These are phyloP conservation scores for Beauveria medogensis DNA, from an alignment of 2,329 filamentous ascomycete species.

Conservation along the genomic window DNA sequence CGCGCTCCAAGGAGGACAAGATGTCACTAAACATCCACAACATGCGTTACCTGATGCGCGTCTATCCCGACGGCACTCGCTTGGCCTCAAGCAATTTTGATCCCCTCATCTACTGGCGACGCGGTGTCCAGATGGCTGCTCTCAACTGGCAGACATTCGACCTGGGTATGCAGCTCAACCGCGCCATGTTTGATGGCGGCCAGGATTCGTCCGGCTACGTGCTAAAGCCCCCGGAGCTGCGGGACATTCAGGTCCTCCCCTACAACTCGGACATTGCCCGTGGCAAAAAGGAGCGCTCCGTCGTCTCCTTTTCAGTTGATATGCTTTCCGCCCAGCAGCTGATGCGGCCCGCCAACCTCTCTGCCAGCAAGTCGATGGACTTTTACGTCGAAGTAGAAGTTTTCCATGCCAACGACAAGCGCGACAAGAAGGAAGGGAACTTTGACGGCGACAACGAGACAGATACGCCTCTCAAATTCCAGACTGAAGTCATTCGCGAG, in stretches of 20 bases:
- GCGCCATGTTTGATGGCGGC: slow-evolving; percentile 92
- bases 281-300: slow-evolving; percentile 67
- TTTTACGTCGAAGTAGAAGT: slow-evolving; percentile 94
- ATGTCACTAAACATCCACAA: slow-evolving; percentile 81
- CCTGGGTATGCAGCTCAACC: slow-evolving; percentile 89
- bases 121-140: slow-evolving; percentile 94
- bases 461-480: slow-evolving; percentile 62
- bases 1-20: slow-evolving; percentile 67
- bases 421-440: slow-evolving; percentile 72
- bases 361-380: slow-evolving; percentile 69
- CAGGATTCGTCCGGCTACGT: slow-evolving; percentile 86
- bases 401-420: slow-evolving; percentile 87
- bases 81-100: slow-evolving; percentile 91
- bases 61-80: slow-evolving; percentile 79
- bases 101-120: slow-evolving; percentile 85
- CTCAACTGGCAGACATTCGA: slow-evolving; percentile 99
- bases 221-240: slow-evolving; percentile 80
- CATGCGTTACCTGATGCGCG: slow-evolving; percentile 81
- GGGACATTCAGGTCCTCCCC: slow-evolving; percentile 57
- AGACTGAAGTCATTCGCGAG: slow-evolving; percentile 71
- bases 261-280: slow-evolving; percentile 41
- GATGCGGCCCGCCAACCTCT: slow-evolving; percentile 68
- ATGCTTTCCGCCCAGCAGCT: slow-evolving; percentile 93
- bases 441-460: slow-evolving; percentile 40
- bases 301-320: slow-evolving; percentile 77